Evolutionary conservation across 208 protist genomes (phyloP).

Genomic region (Crithidia acanthocephali): DNA sequence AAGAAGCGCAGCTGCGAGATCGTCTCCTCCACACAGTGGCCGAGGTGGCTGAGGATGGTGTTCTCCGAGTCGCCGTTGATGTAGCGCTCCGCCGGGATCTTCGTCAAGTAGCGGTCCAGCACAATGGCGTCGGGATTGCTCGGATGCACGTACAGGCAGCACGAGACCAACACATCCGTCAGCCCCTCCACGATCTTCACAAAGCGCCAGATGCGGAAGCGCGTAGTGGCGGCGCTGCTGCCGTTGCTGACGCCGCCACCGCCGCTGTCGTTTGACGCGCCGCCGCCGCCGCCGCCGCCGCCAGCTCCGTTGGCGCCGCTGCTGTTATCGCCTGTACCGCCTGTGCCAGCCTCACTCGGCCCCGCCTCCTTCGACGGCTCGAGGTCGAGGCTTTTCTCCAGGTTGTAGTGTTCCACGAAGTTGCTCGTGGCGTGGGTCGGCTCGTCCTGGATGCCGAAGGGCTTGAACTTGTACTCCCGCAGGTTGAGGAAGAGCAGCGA

Average conservation of each 20-base stretch:
- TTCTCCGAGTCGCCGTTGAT: slow-evolving; percentile 72
- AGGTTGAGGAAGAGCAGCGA: slow-evolving; percentile 72
- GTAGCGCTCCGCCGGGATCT: slow-evolving; percentile 72
- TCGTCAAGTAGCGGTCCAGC: slow-evolving; percentile 71
- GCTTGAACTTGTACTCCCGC: slow-evolving; percentile 88
- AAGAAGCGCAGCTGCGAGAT: slow-evolving; percentile 61
- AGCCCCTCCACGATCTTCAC: slow-evolving; percentile 80
- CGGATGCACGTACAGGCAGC: slow-evolving; percentile 47
- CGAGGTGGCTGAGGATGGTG: slow-evolving; percentile 56
- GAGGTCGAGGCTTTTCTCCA: slow-evolving; percentile 46
- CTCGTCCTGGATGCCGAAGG: slow-evolving; percentile 70
- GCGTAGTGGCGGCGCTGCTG: neutral
- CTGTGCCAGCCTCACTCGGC: neutral
- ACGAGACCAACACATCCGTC: slow-evolving; percentile 89
- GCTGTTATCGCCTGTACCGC: neutral
- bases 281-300: neutral
- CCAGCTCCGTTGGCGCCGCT: neutral
- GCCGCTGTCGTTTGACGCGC: too few relatives aligned
- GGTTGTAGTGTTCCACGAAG: slow-evolving; percentile 87
- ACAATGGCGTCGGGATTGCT: slow-evolving; percentile 36
- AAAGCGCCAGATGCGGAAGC: slow-evolving; percentile 54
- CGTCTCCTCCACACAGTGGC: slow-evolving; percentile 55
- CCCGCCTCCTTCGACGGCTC: slow-evolving; percentile 17
- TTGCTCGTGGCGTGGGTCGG: slow-evolving; percentile 60
- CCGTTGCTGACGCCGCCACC: neutral